Conservation (phyloP, 140 eudicot genomes). For the Ambrosia hybrid region DNA sequence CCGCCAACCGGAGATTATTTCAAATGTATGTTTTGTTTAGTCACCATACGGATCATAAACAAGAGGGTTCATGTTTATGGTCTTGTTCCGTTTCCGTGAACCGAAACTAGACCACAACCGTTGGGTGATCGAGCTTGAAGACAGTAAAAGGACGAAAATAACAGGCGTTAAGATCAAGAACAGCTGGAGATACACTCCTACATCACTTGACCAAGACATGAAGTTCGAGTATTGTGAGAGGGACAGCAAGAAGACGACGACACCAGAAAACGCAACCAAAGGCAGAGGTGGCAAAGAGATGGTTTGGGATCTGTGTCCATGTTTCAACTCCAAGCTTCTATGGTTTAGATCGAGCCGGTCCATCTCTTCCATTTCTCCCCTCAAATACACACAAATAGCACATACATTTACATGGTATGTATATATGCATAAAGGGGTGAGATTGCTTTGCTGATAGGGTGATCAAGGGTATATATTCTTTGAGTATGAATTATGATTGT, state of each 20-base stretch:
- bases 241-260: constrained; percentile 54
- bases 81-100: constrained; percentile 19
- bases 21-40: not conserved
- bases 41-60: constrained; percentile 16
- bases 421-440: constrained; percentile 2
- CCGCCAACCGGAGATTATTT: not conserved
- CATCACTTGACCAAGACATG: constrained; percentile 39
- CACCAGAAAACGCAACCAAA: constrained; percentile 45
- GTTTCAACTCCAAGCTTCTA: constrained; percentile 43
- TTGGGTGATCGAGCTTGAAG: constrained; percentile 31
- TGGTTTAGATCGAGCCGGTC: constrained; percentile 38
- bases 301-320: constrained; percentile 43
- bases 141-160: constrained; percentile 41
- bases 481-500: constrained; percentile 49
- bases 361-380: constrained; percentile 32
- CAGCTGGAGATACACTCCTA: constrained; percentile 35
- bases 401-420: not conserved
- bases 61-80: constrained; percentile 11
- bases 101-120: constrained; percentile 34
- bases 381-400: not conserved
- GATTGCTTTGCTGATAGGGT: constrained; percentile 26
- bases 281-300: constrained; percentile 64
- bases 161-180: constrained; percentile 48
- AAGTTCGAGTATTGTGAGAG: constrained; percentile 48
- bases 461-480: constrained; percentile 50